A percentile compares a stretch with the other conserved stretches of the same genome.
phyloP scores from a whole-genome alignment of 805 yeast genomes.

The Komagataella pseudopastoris region DNA sequence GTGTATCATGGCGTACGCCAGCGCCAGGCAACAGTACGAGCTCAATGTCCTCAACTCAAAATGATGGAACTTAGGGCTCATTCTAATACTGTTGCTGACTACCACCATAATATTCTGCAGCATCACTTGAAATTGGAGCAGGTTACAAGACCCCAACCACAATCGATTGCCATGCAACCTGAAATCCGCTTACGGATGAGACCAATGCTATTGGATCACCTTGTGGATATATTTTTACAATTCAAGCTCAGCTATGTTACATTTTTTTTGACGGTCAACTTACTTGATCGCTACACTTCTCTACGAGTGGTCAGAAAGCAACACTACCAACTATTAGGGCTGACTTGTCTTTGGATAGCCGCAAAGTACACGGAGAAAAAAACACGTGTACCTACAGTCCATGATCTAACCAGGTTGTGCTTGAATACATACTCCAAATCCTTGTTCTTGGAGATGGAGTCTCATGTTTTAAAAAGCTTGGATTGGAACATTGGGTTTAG shows the following conservation, averaged over 20 bases:
- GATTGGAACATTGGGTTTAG: constrained; percentile 54
- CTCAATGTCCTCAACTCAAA: background rate
- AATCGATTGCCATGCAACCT: constrained; percentile 8
- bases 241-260: constrained; percentile 18
- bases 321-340: constrained; percentile 24
- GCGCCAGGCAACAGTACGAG: background rate
- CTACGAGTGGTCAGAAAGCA: constrained; percentile 17
- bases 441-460: constrained; percentile 54
- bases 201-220: constrained; percentile 13
- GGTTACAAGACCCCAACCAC: constrained; percentile 13
- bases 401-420: constrained; percentile 39
- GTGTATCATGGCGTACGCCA: background rate
- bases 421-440: constrained; percentile 42
- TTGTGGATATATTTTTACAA: constrained; percentile 16
- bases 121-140: constrained; percentile 18
- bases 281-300: constrained; percentile 26
- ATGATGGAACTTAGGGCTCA: constrained; percentile 6
- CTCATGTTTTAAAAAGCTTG: constrained; percentile 46
- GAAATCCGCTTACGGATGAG: constrained; percentile 9
- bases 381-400: constrained; percentile 42
- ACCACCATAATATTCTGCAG: constrained; percentile 2
- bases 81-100: constrained; percentile 4
- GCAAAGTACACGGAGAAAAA: constrained; percentile 33
- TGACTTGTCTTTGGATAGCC: constrained; percentile 33
- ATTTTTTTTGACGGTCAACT: constrained; percentile 21